phyloP scores from a whole-genome alignment of 257 asterid species.

The Echites panduratus region DNA sequence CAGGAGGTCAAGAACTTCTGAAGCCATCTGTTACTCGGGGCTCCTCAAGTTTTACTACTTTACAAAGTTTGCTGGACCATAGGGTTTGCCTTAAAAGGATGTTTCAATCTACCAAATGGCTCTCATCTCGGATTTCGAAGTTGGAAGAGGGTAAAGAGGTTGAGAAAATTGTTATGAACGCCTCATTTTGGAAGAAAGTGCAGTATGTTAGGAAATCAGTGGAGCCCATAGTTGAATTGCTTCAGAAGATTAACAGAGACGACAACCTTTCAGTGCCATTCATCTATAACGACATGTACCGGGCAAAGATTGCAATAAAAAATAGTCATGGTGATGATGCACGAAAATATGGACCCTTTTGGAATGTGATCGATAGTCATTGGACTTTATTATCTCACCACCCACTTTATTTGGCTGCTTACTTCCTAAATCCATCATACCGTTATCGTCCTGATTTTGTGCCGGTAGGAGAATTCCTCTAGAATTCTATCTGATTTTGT shows the following conservation, averaged over 20 bases:
- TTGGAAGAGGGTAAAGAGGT: conserved; percentile 82
- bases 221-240: conserved; percentile 73
- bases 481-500: conserved; percentile 10
- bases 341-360: conserved; percentile 65
- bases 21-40: conserved; percentile 54
- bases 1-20: conserved; percentile 71
- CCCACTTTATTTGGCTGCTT: conserved; percentile 81
- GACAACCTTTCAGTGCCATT: conserved; percentile 74
- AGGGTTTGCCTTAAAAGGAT: conserved; percentile 67
- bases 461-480: conserved; percentile 50
- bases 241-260: conserved; percentile 57
- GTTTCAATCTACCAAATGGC: conserved; percentile 84
- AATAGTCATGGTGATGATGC: conserved; percentile 63
- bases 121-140: conserved; percentile 61
- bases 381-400: conserved; percentile 75
- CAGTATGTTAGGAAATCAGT: conserved; percentile 66
- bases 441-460: conserved; percentile 77
- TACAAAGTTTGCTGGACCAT: conserved; percentile 71
- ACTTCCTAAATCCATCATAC: conserved; percentile 77
- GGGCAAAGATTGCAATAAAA: conserved; percentile 67
- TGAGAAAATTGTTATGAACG: conserved; percentile 61
- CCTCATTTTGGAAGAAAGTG: conserved; percentile 79
- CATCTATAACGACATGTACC: conserved; percentile 63
- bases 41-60: conserved; percentile 64
- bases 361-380: conserved; percentile 66